Evolutionary conservation across 305 asterid genomes (phyloP).

Genomic region (Lippia alba): DNA sequence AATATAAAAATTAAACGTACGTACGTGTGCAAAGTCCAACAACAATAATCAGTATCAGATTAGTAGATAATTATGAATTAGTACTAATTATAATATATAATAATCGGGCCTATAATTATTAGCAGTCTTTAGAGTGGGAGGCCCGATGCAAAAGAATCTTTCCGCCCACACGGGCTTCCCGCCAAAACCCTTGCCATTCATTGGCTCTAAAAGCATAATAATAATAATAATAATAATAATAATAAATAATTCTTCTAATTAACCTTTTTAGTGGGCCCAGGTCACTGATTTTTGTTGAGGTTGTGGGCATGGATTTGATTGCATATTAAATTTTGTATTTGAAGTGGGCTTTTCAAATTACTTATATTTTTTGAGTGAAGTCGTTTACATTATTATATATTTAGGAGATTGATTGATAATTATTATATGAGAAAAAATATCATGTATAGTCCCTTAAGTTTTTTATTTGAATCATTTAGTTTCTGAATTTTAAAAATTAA

Average conservation of each 20-base stretch:
- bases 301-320: too few species aligned
- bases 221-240: not conserved
- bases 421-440: too few species aligned
- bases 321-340: too few species aligned
- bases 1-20: slow-evolving; percentile 13
- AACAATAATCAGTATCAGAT: slow-evolving; percentile 14
- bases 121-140: slow-evolving; percentile 26
- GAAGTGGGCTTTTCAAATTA: too few species aligned
- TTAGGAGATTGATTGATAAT: too few species aligned
- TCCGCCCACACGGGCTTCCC: slow-evolving; percentile 31
- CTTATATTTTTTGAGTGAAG: too few species aligned
- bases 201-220: slow-evolving; percentile 29
- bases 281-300: too few species aligned
- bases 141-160: slow-evolving; percentile 38
- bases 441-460: too few species aligned
- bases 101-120: slow-evolving; percentile 27
- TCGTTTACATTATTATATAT: too few species aligned
- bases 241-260: not conserved
- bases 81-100: slow-evolving; percentile 1
- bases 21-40: slow-evolving; percentile 27
- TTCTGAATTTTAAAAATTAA: too few species aligned
- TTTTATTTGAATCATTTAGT: too few species aligned
- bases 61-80: slow-evolving; percentile 20
- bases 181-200: slow-evolving; percentile 26
- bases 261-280: not conserved